Evolutionary conservation across 192 early-diverging fungal genomes (phyloP).

Genomic region (Coemansia sp.): DNA sequence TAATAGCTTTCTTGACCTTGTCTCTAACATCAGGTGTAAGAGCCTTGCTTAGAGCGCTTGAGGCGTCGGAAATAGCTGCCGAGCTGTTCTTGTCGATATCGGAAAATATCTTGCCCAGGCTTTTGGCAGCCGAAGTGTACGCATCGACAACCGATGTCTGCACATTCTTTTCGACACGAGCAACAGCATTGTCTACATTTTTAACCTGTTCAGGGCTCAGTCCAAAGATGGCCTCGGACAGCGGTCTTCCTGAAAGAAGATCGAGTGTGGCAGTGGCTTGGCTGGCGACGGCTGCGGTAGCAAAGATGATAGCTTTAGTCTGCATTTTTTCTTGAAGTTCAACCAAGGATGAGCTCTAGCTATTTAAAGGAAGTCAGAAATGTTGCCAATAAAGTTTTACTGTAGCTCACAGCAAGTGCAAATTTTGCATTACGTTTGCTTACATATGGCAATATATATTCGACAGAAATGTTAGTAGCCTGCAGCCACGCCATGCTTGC

Average conservation of each 20-base stretch:
- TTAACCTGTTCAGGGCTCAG: constrained; percentile 46
- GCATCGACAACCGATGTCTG: constrained; percentile 14
- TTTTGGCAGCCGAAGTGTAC: constrained; percentile 21
- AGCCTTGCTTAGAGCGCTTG: constrained; percentile 36
- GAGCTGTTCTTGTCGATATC: constrained; percentile 47
- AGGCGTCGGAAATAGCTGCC: constrained; percentile 32
- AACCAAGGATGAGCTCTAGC: neutral
- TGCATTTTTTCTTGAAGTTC: constrained; percentile 21
- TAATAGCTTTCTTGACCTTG: constrained; percentile 52
- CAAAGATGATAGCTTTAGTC: constrained; percentile 24
- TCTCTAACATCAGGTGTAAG: constrained; percentile 49
- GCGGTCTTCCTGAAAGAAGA: constrained; percentile 37
- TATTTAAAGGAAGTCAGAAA: neutral
- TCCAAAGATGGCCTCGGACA: constrained; percentile 52
- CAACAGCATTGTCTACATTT: constrained; percentile 38
- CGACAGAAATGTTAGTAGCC: constrained; percentile 33
- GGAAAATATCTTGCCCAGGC: constrained; percentile 24
- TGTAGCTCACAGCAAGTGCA: too few relatives aligned
- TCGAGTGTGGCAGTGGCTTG: constrained; percentile 47
- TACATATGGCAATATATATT: too few relatives aligned
- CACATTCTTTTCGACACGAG: constrained; percentile 32
- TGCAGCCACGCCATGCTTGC: constrained; percentile 65
- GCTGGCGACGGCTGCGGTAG: constrained; percentile 20
- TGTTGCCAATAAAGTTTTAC: too few relatives aligned
- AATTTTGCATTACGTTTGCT: too few relatives aligned